Base-by-base conservation (phyloP, 352 stramenopile genomes). In the Globisporangium nagaii region DNA sequence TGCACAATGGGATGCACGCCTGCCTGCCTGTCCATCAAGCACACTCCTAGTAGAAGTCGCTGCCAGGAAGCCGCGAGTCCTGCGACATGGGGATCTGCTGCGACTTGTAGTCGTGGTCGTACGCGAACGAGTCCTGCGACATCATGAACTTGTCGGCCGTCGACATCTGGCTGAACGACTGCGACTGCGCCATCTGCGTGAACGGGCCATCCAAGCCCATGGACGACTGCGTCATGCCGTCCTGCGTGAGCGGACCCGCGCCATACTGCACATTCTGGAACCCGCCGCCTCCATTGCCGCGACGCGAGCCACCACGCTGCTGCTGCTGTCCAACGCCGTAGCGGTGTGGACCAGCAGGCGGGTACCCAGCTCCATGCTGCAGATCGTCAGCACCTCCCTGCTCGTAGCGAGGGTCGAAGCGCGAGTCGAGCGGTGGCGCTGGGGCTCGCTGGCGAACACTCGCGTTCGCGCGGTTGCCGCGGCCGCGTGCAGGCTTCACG, bases 131-230 rank as follows among this genome's bases (percentile, higher is more conserved):
- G 47, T 94, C 84, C 56, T 94, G 84, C 19, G 79, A 90, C 79
- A 94, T 86, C 42, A 69, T 73, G 43, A 88, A 91, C 70, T 91
- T 91, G 62, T 90, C 82, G 3, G 60, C 66, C 13, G 66, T 69
- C 31, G 84, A 94, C 56, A 88, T 65, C 60, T 94, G 84, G 52
- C 82, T 92, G 58, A 94, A 94, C 24, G 81, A 86, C 62, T 94
- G 84, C 17, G 84, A 91, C 59, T 90, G 79, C 1, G 72, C 80
- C 41, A 62, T 57, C 52, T 94, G 84, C 42, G 84, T 94, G 63
- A 94, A 94, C 9, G 82, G 84, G 6, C 72, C 75, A 25, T 90
- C 82, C 43, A 91, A 45, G 22, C 83, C 56, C 6, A 73, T 83
- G 0, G 63, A 73, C 53, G 86, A 74, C 4, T 76, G 86, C 62